phyloP scores from a whole-genome alignment of 805 yeast species.

The Ogataea haglerorum region DNA sequence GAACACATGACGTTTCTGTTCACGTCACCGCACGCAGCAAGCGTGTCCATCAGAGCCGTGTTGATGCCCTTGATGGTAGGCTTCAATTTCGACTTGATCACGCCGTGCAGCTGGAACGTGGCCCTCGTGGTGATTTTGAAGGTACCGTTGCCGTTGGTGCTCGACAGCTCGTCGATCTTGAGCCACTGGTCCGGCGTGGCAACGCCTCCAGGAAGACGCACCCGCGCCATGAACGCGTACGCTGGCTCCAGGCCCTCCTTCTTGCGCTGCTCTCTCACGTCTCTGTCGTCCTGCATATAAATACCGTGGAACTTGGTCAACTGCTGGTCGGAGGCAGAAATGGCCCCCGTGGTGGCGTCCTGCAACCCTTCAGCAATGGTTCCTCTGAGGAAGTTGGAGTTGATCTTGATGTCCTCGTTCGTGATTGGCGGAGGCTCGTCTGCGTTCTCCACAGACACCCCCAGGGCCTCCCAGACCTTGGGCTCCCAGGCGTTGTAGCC shows the following conservation, averaged over 20 bases:
- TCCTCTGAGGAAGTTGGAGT: conserved; percentile 86
- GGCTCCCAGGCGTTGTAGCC: conserved; percentile 90
- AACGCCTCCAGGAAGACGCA: conserved; percentile 89
- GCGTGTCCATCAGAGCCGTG: conserved; percentile 83
- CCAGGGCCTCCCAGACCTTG: conserved; percentile 79
- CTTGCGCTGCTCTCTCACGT: conserved; percentile 88
- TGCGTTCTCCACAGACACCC: conserved; percentile 82
- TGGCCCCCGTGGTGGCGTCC: conserved; percentile 86
- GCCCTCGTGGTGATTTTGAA: conserved; percentile 95
- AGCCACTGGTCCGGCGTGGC: conserved; percentile 90
- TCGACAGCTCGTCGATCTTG: conserved; percentile 75
- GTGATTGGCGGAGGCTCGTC: conserved; percentile 91
- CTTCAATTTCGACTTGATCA: conserved; percentile 83
- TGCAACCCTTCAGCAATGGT: conserved; percentile 82
- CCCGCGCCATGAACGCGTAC: conserved; percentile 95
- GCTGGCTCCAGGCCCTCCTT: conserved; percentile 93
- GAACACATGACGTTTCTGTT: conserved; percentile 92
- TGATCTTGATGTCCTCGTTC: conserved; percentile 91
- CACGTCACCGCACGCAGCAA: conserved; percentile 98
- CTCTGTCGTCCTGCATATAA: conserved; percentile 98
- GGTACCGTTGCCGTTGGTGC: conserved; percentile 85
- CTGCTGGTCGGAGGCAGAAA: conserved; percentile 87
- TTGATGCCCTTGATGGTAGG: conserved; percentile 93
- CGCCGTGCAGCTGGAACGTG: conserved; percentile 93
- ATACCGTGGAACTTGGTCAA: conserved; percentile 96